Conservation (phyloP, 75 land plant genomes). For the Pinus taeda region DNA sequence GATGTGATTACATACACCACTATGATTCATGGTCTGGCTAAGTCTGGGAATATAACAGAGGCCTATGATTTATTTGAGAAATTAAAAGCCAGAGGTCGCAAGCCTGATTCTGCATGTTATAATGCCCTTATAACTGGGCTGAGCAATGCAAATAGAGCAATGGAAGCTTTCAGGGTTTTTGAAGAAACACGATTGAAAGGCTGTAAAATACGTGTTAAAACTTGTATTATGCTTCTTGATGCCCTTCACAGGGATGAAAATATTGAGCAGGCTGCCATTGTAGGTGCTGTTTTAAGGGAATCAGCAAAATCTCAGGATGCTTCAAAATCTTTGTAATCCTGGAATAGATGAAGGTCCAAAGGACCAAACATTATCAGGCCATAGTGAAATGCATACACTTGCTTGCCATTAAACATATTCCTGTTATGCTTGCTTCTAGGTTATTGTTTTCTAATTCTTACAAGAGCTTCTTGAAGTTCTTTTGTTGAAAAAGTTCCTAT, state of each 20-base stretch:
- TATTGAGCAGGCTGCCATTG: constrained; percentile 67
- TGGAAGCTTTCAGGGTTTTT: constrained; percentile 56
- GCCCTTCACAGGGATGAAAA: constrained; percentile 59
- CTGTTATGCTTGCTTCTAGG: too few relatives aligned
- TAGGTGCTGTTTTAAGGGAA: constrained; percentile 66
- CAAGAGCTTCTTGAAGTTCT: too few relatives aligned
- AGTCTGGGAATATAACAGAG: constrained; percentile 51
- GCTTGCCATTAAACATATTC: too few relatives aligned
- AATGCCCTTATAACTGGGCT: constrained; percentile 61
- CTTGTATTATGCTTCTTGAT: constrained; percentile 58
- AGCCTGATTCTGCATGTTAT: constrained; percentile 58
- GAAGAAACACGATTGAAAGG: constrained; percentile 62
- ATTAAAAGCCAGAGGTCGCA: constrained; percentile 55
- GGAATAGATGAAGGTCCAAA: too few relatives aligned
- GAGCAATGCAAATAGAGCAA: constrained; percentile 39
- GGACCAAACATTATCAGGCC: too few relatives aligned
- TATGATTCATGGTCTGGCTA: constrained; percentile 69
- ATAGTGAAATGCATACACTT: too few relatives aligned
- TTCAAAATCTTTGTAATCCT: constrained; percentile 23
- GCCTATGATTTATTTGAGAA: constrained; percentile 47
- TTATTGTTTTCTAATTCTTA: too few relatives aligned
- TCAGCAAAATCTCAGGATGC: constrained; percentile 64
- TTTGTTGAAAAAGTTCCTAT: too few relatives aligned
- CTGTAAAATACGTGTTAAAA: constrained; percentile 38
- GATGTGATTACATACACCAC: constrained; percentile 73